Evolutionary conservation across 139 green algal species (phyloP).

Genomic region (Zygnema cylindricum): DNA sequence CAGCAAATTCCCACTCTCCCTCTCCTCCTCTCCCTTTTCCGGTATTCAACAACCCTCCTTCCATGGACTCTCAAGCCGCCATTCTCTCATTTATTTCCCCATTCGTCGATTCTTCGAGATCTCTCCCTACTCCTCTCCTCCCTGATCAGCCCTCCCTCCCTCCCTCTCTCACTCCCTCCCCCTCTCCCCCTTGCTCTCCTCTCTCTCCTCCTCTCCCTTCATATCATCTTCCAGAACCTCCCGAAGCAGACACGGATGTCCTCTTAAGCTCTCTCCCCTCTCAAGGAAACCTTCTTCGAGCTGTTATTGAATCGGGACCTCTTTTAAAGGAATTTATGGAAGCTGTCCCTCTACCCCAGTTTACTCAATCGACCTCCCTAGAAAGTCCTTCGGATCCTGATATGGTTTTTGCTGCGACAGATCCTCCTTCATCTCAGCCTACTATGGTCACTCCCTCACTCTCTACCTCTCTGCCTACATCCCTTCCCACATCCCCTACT

Average conservation of each 20-base stretch:
- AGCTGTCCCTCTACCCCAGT: background rate
- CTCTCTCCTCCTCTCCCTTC: background rate
- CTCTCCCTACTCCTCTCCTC: background rate
- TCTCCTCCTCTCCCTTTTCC: too few relatives aligned
- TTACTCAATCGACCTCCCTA: background rate
- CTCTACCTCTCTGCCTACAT: constrained; percentile 1
- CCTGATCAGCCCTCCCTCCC: background rate
- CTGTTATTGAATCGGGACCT: background rate
- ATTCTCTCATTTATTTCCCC: background rate
- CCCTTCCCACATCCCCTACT: background rate
- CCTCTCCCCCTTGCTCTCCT: constrained; percentile 1
- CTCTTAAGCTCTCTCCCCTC: background rate
- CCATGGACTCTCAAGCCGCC: background rate
- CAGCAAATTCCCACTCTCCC: too few relatives aligned
- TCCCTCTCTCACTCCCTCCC: background rate
- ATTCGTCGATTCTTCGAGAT: background rate
- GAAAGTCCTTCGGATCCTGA: background rate
- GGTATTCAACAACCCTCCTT: too few relatives aligned
- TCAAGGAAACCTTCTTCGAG: background rate
- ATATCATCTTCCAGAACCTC: background rate
- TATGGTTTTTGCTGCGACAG: background rate
- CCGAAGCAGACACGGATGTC: background rate
- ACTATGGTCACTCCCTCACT: background rate
- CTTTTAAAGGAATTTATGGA: background rate
- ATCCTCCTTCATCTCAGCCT: background rate